phyloP scores from a whole-genome alignment of 371 early-diverging fungal species.

The Phascolomyces articulosus region DNA sequence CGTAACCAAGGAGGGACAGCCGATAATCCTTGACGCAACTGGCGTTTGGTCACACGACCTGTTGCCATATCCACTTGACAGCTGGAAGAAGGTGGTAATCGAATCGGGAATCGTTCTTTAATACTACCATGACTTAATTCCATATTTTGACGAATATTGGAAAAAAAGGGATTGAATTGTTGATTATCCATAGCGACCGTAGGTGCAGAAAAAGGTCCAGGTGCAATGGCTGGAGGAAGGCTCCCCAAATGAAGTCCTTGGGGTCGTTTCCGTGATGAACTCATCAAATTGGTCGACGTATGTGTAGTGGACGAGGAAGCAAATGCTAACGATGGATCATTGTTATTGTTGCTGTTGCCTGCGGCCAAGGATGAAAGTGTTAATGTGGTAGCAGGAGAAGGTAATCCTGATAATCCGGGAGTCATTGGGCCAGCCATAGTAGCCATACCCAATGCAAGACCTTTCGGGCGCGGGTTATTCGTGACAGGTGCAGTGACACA shows the following conservation, averaged over 20 bases:
- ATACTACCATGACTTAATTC: conserved; percentile 35
- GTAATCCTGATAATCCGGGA: background rate
- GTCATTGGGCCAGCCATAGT: background rate
- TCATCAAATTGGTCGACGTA: no score
- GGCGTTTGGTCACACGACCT: conserved; percentile 9
- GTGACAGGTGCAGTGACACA: conserved; percentile 5
- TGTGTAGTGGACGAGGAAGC: no score
- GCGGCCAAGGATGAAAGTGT: background rate
- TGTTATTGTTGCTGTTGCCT: background rate
- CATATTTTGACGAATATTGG: conserved; percentile 43
- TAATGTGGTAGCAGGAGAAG: background rate
- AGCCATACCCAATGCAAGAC: background rate
- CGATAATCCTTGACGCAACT: conserved; percentile 1
- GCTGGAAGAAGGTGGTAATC: conserved; percentile 16
- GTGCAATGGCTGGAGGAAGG: conserved; percentile 16
- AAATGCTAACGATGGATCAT: no score
- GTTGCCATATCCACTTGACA: conserved; percentile 26
- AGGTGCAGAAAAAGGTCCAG: conserved; percentile 41
- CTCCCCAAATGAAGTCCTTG: conserved; percentile 34
- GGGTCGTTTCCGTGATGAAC: conserved; percentile 20
- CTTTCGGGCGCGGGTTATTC: background rate
- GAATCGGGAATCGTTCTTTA: conserved; percentile 34
- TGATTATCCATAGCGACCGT: conserved; percentile 44
- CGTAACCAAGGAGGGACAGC: conserved; percentile 34
- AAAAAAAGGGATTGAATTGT: conserved; percentile 46